Evolutionary conservation across 148 eudicot species (phyloP).

Genomic region (Nepenthes gracilis): DNA sequence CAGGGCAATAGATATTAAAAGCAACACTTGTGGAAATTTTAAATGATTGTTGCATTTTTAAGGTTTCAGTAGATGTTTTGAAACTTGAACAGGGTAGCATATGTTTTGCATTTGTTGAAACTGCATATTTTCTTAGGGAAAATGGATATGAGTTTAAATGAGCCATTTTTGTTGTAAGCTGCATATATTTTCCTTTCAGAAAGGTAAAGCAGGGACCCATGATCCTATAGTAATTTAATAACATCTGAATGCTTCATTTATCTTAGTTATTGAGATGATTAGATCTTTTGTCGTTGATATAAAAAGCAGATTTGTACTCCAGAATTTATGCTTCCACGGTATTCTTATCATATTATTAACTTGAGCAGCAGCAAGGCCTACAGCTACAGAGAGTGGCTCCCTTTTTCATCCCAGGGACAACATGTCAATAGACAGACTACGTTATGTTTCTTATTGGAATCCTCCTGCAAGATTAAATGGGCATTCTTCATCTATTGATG

Average conservation of each 20-base stretch:
- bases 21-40: too few species aligned
- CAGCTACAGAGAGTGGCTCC: constrained; percentile 40
- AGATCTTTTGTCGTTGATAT: background rate
- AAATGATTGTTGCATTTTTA: too few species aligned
- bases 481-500: constrained; percentile 30
- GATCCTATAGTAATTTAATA: too few species aligned
- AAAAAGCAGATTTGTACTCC: background rate
- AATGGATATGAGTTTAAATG: too few species aligned
- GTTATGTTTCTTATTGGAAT: constrained; percentile 46
- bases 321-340: background rate
- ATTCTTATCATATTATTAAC: background rate
- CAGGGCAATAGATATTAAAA: too few species aligned
- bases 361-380: constrained; percentile 32
- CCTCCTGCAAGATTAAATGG: constrained; percentile 30
- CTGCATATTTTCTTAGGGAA: too few species aligned
- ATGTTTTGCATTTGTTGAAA: too few species aligned
- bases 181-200: too few species aligned
- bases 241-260: background rate
- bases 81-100: too few species aligned
- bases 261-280: background rate
- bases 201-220: too few species aligned
- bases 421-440: constrained; percentile 35
- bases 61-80: too few species aligned
- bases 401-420: constrained; percentile 43
- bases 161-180: too few species aligned